phyloP scores from a whole-genome alignment of 164 flowering plant genomes.

The Houttuynia cordata region DNA sequence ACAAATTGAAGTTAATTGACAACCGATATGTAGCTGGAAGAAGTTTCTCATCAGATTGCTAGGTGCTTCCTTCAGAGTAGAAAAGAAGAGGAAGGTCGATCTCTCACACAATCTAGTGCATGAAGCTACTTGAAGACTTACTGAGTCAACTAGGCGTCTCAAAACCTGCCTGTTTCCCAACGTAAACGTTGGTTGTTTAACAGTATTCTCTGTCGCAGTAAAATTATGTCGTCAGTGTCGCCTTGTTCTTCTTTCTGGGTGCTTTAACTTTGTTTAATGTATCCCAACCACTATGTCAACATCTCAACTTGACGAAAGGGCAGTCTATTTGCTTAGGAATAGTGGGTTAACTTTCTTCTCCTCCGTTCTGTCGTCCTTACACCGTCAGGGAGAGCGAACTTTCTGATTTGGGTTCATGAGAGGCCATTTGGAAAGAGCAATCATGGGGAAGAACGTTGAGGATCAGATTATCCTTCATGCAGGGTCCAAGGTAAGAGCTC shows the following conservation, averaged over 20 bases:
- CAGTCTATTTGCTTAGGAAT: neutral
- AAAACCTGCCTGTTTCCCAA: no score
- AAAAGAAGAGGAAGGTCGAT: no score
- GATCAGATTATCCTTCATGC: conserved; percentile 15
- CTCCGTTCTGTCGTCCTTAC: neutral
- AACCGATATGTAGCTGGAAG: no score
- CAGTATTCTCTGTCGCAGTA: conserved; percentile 1
- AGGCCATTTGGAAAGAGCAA: conserved; percentile 1
- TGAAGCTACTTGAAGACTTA: no score
- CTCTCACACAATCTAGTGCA: no score
- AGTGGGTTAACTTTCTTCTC: conserved; percentile 8
- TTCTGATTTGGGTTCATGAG: conserved; percentile 5
- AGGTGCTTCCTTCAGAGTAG: no score
- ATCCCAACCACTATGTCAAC: conserved; percentile 4
- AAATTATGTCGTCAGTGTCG: conserved; percentile 17
- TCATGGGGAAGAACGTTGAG: conserved; percentile 17
- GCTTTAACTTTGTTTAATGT: conserved; percentile 8
- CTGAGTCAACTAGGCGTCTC: no score
- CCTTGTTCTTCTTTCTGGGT: conserved; percentile 10
- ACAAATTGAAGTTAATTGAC: no score
- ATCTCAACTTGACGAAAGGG: conserved; percentile 9
- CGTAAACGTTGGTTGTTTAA: no score
- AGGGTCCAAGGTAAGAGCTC: conserved; percentile 24
- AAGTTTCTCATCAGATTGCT: no score
- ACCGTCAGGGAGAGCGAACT: neutral